phyloP scores from a whole-genome alignment of 2,329 filamentous ascomycete genomes.

The Talaromyces marneffei region DNA sequence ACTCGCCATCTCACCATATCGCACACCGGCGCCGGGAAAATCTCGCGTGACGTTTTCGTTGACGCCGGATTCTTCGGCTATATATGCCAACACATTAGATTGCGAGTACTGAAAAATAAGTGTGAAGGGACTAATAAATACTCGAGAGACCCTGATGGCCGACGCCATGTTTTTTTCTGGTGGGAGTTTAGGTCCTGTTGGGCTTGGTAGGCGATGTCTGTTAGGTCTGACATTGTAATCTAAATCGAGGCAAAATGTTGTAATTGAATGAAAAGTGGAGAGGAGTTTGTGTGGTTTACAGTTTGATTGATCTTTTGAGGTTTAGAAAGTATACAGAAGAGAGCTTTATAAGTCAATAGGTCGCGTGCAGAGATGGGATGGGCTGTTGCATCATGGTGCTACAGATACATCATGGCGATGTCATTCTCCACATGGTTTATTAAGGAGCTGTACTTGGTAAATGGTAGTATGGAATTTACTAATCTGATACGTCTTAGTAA shows the following conservation, averaged over 20 bases:
- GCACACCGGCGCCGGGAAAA: slow-evolving; percentile 33
- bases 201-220: slow-evolving; percentile 25
- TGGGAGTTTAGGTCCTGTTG: slow-evolving; percentile 38
- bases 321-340: neutral
- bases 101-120: neutral
- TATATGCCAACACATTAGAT: neutral
- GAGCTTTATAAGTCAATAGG: neutral
- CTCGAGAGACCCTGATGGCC: slow-evolving; percentile 37
- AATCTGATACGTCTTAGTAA: neutral
- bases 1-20: slow-evolving; percentile 31
- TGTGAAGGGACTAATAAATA: slow-evolving; percentile 18
- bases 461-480: neutral
- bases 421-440: slow-evolving; percentile 17
- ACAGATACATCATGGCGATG: slow-evolving; percentile 29
- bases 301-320: neutral
- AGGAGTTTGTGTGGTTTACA: neutral
- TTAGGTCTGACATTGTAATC: slow-evolving; percentile 7
- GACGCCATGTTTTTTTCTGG: slow-evolving; percentile 35
- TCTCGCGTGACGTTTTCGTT: slow-evolving; percentile 34
- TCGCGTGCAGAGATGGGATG: neutral
- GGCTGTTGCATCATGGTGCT: slow-evolving; percentile 25
- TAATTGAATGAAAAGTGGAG: neutral
- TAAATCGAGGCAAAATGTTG: neutral
- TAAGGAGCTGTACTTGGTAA: neutral
- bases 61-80: slow-evolving; percentile 39